Conservation (phyloP, 352 stramenopile species). For the Globisporangium alternatum region DNA sequence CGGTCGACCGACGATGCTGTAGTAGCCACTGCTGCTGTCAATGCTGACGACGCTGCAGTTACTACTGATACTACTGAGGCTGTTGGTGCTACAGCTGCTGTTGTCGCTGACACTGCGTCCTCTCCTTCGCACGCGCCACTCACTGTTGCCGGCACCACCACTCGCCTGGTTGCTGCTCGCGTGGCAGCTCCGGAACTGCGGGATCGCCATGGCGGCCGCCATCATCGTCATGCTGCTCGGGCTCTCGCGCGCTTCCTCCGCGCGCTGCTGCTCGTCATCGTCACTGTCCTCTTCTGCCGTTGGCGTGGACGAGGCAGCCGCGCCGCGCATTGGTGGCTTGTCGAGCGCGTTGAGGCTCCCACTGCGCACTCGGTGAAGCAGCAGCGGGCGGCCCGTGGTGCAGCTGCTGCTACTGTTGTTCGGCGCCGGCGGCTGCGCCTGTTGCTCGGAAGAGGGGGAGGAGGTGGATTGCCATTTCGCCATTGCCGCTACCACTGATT, state of each 20-base stretch:
- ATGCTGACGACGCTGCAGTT: constrained; percentile 32
- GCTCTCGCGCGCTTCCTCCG: not conserved
- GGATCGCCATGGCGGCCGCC: constrained; percentile 30
- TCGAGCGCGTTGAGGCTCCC: constrained; percentile 18
- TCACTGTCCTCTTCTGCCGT: not conserved
- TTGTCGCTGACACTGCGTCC: constrained; percentile 62
- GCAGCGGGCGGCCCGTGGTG: constrained; percentile 5
- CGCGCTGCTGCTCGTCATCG: not conserved
- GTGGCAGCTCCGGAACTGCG: constrained; percentile 46
- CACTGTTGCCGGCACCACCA: constrained; percentile 12
- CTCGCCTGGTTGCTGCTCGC: constrained; percentile 22
- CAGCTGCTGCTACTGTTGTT: not conserved
- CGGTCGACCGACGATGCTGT: constrained; percentile 19
- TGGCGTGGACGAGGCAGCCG: not conserved
- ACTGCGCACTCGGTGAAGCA: constrained; percentile 13
- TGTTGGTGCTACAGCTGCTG: constrained; percentile 60
- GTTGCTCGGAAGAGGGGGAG: not conserved
- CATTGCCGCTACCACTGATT: constrained; percentile 9
- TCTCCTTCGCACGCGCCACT: constrained; percentile 36
- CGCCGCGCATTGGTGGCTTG: constrained; percentile 2
- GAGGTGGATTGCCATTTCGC: constrained; percentile 15
- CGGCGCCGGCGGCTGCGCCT: not conserved
- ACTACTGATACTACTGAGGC: constrained; percentile 38
- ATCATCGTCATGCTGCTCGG: constrained; percentile 2
- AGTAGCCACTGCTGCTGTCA: constrained; percentile 24